Base-by-base conservation (phyloP, 1,284 basidiomycete species). In the Pholiota adiposa region DNA sequence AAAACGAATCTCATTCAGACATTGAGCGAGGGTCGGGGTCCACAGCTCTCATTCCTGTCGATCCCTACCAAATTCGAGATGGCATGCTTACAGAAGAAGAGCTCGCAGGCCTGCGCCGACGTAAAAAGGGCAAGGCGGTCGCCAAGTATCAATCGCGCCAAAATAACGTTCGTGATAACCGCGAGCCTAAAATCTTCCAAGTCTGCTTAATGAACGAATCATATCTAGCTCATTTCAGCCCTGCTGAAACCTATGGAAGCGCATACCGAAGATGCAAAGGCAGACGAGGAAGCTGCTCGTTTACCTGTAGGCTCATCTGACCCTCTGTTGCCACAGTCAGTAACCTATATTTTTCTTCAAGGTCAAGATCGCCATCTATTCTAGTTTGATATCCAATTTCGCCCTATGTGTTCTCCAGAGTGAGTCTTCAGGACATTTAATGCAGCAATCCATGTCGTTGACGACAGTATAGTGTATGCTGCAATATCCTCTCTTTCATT, bases 211-310 rank as follows among this genome's bases (percentile, higher is more conserved):
- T 61, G 48, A 61, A 57, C 53, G 51, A 50, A 25, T 59, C 33
- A 36, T 56, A 16, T n/a, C 46, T 66, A 93, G 84, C 89, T 97
- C 64, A 98, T 98, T 64, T 74, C 78, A 34, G 84, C 85, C 19
- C 77, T 98, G 59, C 84, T 98, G 56, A 98, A 97, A 75, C 86
- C 94, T 1, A 92, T 97, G 86, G 89, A 93, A 52, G 86, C 88
- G 43, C 92, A 96, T 69, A 92, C 90, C 0, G 81, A 84, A 61
- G 90, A 94, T 61, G 90, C 91, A 25, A 82, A 80, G 64, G 78
- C 81, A 19, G 84, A 87, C 27, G 86, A 89, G 69, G 84, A 89
- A 44, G 79, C 80, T 25, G 79, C 83, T 36, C 85, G 89, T 34
- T 68, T 91, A 52, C 82, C 89, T 11, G 92, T 92, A 69, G 64